A percentile compares a stretch with the other conserved stretches of the same genome.
Conservation (phyloP, 2,329 filamentous ascomycete species). For the Sarocladium brachiariae region DNA sequence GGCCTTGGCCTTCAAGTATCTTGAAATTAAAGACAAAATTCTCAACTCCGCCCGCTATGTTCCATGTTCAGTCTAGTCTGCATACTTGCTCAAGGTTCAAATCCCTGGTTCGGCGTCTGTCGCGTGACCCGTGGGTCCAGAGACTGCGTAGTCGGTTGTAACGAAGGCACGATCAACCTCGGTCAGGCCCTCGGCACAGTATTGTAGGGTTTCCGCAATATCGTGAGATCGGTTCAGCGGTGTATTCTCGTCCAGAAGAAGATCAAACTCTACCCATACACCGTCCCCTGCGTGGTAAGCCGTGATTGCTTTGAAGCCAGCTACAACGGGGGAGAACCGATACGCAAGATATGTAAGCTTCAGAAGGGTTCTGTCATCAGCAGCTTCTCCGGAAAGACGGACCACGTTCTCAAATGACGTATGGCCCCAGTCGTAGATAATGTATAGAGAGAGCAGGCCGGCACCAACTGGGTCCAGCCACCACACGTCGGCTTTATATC, state of each 20-base stretch:
- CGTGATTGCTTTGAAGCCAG: slow-evolving; percentile 26
- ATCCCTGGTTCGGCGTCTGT: slow-evolving; percentile 15
- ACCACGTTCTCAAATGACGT: slow-evolving; percentile 34
- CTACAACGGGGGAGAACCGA: slow-evolving; percentile 24
- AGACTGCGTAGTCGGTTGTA: slow-evolving; percentile 26
- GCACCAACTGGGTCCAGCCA: slow-evolving; percentile 61
- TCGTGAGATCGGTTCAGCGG: slow-evolving; percentile 24
- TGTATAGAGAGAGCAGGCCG: slow-evolving; percentile 55
- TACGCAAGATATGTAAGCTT: slow-evolving; percentile 27
- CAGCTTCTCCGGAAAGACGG: slow-evolving; percentile 25
- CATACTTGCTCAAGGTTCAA: neutral
- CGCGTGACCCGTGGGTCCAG: slow-evolving; percentile 24
- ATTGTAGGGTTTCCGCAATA: slow-evolving; percentile 27
- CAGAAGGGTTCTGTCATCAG: slow-evolving; percentile 21
- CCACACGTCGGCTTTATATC: slow-evolving; percentile 52
- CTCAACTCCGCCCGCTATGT: neutral
- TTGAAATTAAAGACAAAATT: too few species aligned
- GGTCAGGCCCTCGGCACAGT: slow-evolving; percentile 24
- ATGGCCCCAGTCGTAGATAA: slow-evolving; percentile 62
- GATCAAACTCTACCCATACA: slow-evolving; percentile 27
- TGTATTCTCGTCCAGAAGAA: slow-evolving; percentile 25
- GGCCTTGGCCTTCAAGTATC: too few species aligned
- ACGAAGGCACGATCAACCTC: slow-evolving; percentile 28
- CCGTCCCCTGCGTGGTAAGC: slow-evolving; percentile 28
- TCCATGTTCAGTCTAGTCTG: neutral